Conservation (phyloP, 306 rosid species). For the Vachellia collinsii region DNA sequence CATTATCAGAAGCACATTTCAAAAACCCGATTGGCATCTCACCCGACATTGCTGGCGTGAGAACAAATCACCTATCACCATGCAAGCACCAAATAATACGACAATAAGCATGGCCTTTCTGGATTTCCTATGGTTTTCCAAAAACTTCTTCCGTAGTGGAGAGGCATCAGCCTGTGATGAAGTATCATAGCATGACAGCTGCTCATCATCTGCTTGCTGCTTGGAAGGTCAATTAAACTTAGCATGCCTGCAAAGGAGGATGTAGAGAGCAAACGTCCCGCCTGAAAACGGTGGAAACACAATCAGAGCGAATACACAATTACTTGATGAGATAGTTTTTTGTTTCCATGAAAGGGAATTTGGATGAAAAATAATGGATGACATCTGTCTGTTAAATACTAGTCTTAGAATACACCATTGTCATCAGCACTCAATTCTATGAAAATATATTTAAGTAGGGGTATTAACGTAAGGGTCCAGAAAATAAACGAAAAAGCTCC, state of each 20-base stretch:
- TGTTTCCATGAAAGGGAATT: too few species aligned
- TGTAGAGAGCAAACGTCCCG: conserved; percentile 60
- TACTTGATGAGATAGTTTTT: background rate
- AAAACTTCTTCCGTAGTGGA: too few species aligned
- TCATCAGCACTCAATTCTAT: conserved; percentile 73
- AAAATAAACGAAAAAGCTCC: too few species aligned
- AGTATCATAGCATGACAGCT: too few species aligned
- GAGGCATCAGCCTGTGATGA: too few species aligned
- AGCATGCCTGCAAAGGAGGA: too few species aligned
- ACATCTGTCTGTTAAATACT: background rate
- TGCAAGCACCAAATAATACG: conserved; percentile 71
- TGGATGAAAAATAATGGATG: background rate
- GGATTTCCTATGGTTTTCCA: too few species aligned
- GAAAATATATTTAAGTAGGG: conserved; percentile 72
- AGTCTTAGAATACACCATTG: conserved; percentile 56
- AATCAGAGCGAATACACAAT: conserved; percentile 17
- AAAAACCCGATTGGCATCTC: conserved; percentile 25
- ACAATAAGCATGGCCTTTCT: too few species aligned
- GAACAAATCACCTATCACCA: conserved; percentile 87
- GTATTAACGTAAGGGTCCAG: too few species aligned
- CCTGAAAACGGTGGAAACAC: conserved; percentile 47
- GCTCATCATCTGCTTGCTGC: too few species aligned
- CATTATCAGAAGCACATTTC: conserved; percentile 28
- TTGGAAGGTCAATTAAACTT: too few species aligned
- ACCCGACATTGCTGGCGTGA: conserved; percentile 84